Conservation (phyloP, 1,284 basidiomycete genomes). For the Prillingera fragicola region DNA sequence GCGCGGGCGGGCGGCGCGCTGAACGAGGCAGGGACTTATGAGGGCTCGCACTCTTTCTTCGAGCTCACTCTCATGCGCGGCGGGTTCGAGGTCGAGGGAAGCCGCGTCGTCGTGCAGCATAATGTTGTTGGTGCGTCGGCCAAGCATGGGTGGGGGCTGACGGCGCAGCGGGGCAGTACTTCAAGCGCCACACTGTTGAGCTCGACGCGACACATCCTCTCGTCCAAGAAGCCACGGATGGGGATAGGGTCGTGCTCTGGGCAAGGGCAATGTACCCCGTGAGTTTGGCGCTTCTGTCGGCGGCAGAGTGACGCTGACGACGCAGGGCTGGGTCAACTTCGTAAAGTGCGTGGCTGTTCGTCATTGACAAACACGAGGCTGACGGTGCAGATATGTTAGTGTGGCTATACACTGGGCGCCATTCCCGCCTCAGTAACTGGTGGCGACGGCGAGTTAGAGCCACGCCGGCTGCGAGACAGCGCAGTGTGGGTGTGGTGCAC, state of each 20-base stretch:
- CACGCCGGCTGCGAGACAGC: no score
- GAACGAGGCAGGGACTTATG: slow-evolving; percentile 30
- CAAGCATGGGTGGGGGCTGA: no score
- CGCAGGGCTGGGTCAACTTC: slow-evolving; percentile 36
- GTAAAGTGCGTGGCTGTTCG: slow-evolving; percentile 21
- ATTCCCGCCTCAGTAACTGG: background rate
- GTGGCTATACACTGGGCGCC: background rate
- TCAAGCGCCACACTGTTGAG: slow-evolving; percentile 27
- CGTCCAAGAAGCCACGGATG: slow-evolving; percentile 21
- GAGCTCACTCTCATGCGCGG: slow-evolving; percentile 34
- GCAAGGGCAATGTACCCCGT: slow-evolving; percentile 37
- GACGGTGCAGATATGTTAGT: no score
- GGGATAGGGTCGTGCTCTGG: slow-evolving; percentile 40
- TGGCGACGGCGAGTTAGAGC: no score
- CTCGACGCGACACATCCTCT: slow-evolving; percentile 24
- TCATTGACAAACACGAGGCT: no score
- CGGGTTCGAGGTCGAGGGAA: slow-evolving; percentile 29
- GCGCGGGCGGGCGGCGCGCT: background rate
- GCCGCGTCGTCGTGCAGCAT: slow-evolving; percentile 27
- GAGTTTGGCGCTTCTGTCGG: slow-evolving; percentile 6
- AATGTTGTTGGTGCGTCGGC: slow-evolving; percentile 36
- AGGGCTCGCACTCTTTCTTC: slow-evolving; percentile 38
- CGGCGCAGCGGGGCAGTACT: slow-evolving; percentile 42
- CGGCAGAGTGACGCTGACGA: background rate
- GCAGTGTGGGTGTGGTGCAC: no score